Base-by-base conservation (phyloP, 345 rosid genomes). In the Rhizophora mangle region DNA sequence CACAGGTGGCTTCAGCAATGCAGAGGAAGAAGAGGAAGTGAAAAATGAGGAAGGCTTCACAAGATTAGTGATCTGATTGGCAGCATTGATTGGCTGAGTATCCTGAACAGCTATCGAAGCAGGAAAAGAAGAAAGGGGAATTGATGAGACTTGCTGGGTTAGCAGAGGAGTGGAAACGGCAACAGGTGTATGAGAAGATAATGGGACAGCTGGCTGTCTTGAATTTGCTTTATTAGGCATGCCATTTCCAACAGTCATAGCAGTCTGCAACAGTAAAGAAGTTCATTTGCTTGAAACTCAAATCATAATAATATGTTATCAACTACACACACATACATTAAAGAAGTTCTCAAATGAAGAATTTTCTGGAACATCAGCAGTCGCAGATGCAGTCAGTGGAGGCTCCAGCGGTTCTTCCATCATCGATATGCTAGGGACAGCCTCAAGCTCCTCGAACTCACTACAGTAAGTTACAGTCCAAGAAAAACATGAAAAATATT, bases 381-480 rank as follows among this genome's bases (percentile, higher is more conserved):
- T 73, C 64, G 76, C 56, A 56, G 86, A 56, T 63, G 76, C 68
- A 71, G 79, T 73, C 56, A 81, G 62, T 32, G 92, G 62, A 56
- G 91, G 87, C 79, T 86, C 89, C 72, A 86, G 69, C 3, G 88
- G 87, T 34, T 83, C 85, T 76, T 86, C 89, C 79, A 86, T 80
- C 55, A 81, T 71, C 6, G 88, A 76, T 76, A 82, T 82, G 80
- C 73, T 84, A 80, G 86, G 85, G 49, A 82, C 79, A 47, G 83
- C 86, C 84, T 86, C 94, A 68, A 85, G 86, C 72, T 89, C 91
- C 83, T 82, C 88, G 76, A 81, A 87, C 65, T 80, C 92, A 78
- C 90, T 89, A 46, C 71, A 76, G 65, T 21, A 22, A 31, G 19
- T 52, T 46, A 69, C 39, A 18, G 49, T 31, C 27, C 36, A 9